Evolutionary conservation across 1,284 basidiomycete species (phyloP).

Genomic region (Cutaneotrichosporon cutaneum): DNA sequence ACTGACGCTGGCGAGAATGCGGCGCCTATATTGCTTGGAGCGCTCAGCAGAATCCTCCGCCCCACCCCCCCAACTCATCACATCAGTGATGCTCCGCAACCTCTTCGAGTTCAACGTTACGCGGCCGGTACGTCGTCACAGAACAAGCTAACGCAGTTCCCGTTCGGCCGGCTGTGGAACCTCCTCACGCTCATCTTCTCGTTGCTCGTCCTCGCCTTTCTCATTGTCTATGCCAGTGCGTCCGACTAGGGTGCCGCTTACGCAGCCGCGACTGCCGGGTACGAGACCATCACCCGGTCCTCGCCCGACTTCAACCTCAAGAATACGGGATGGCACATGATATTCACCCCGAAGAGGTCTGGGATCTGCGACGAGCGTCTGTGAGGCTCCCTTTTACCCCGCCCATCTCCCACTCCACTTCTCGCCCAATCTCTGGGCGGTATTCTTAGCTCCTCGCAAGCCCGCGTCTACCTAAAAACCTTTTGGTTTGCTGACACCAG

Average conservation of each 20-base stretch:
- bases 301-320: not conserved
- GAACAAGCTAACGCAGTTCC: not conserved
- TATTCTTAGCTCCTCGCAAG: no score
- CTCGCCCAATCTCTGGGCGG: not conserved
- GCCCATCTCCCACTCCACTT: not conserved
- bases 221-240: not conserved
- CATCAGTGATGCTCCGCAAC: not conserved
- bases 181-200: slow-evolving; percentile 1
- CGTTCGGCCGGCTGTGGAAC: not conserved
- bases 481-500: not conserved
- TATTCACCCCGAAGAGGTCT: not conserved
- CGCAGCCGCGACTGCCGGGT: not conserved
- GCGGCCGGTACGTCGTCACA: not conserved
- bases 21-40: not conserved
- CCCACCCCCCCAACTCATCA: not conserved
- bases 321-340: not conserved
- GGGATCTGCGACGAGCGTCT: not conserved
- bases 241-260: not conserved
- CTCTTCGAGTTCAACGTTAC: not conserved
- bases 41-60: not conserved
- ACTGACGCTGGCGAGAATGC: no score
- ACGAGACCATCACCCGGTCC: not conserved
- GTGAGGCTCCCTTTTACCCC: not conserved
- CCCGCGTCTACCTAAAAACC: no score
- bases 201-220: not conserved